Conservation (phyloP, 192 early-diverging fungal genomes). For the Entophlyctis luteolus region DNA sequence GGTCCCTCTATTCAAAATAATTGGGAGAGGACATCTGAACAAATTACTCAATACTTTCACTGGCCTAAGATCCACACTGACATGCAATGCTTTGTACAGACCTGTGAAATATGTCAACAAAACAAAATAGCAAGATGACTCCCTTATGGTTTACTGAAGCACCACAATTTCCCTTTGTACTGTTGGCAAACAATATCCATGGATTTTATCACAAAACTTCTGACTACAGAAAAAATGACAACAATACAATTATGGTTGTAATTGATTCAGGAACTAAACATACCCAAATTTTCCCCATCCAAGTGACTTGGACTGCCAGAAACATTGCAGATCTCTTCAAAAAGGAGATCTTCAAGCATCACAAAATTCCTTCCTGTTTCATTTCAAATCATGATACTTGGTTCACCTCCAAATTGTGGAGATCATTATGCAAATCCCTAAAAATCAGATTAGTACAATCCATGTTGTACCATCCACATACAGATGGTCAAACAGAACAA, state of each 20-base stretch:
- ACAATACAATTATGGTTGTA: slow-evolving; percentile 40
- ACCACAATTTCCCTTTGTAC: not conserved
- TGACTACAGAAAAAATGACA: not conserved
- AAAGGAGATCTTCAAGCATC: not conserved
- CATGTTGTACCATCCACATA: slow-evolving; percentile 31
- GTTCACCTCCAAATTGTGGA: slow-evolving; percentile 45
- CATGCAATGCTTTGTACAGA: slow-evolving; percentile 2
- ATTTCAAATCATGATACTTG: slow-evolving; percentile 43
- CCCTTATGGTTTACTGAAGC: slow-evolving; percentile 29
- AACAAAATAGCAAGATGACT: slow-evolving; percentile 3
- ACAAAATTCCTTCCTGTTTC: slow-evolving; percentile 43
- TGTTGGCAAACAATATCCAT: slow-evolving; percentile 15
- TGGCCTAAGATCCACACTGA: slow-evolving; percentile 13
- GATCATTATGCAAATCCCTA: slow-evolving; percentile 16
- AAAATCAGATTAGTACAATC: slow-evolving; percentile 33
- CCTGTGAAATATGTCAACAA: slow-evolving; percentile 19
- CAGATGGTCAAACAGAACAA: slow-evolving; percentile 39
- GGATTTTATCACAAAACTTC: slow-evolving; percentile 9
- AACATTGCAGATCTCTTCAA: not conserved
- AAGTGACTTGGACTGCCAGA: not conserved
- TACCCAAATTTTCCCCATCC: not conserved
- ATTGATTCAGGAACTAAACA: slow-evolving; percentile 43
- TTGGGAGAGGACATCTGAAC: slow-evolving; percentile 14
- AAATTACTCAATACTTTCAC: slow-evolving; percentile 11
- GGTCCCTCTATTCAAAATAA: not conserved